These are phyloP conservation scores for Yamadazyma scolyti DNA, from an alignment of 805 yeast species.

Conservation along the genomic window DNA sequence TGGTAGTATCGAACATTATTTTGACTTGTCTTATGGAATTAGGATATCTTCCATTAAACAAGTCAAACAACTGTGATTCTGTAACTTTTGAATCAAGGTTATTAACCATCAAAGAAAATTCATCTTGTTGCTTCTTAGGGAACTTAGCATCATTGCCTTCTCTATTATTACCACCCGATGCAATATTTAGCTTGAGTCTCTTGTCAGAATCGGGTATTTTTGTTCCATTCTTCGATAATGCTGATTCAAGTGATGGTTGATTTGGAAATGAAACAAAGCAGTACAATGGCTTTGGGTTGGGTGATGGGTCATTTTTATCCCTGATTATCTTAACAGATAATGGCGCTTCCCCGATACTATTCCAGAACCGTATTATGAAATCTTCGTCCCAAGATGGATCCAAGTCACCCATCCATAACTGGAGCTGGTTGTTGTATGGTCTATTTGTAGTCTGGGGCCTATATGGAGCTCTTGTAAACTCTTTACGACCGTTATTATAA, in stretches of 20 bases:
- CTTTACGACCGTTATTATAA: no score
- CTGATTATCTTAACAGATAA: slow-evolving; percentile 62
- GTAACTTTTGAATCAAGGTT: slow-evolving; percentile 73
- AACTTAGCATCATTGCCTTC: slow-evolving; percentile 1
- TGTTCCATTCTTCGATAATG: slow-evolving; percentile 64
- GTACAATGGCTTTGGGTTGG: slow-evolving; percentile 37
- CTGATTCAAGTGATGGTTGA: slow-evolving; percentile 58
- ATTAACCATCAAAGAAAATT: slow-evolving; percentile 74
- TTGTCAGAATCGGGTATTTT: slow-evolving; percentile 64
- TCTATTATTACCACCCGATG: slow-evolving; percentile 44
- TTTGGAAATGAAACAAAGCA: slow-evolving; percentile 76
- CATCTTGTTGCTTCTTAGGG: slow-evolving; percentile 10
- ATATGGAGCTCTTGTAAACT: no score
- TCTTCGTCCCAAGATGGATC: slow-evolving; percentile 82
- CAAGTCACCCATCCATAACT: slow-evolving; percentile 87
- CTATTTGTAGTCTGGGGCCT: no score
- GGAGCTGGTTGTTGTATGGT: no score
- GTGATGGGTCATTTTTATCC: slow-evolving; percentile 52
- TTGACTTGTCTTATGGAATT: slow-evolving; percentile 69
- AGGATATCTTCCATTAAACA: slow-evolving; percentile 66
- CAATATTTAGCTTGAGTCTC: slow-evolving; percentile 75
- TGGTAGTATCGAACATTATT: slow-evolving; percentile 68
- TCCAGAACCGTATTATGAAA: slow-evolving; percentile 66
- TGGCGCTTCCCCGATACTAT: slow-evolving; percentile 59
- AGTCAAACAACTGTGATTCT: slow-evolving; percentile 60